Base-by-base conservation (phyloP, 306 rosid genomes). In the Vigna trinervia region DNA sequence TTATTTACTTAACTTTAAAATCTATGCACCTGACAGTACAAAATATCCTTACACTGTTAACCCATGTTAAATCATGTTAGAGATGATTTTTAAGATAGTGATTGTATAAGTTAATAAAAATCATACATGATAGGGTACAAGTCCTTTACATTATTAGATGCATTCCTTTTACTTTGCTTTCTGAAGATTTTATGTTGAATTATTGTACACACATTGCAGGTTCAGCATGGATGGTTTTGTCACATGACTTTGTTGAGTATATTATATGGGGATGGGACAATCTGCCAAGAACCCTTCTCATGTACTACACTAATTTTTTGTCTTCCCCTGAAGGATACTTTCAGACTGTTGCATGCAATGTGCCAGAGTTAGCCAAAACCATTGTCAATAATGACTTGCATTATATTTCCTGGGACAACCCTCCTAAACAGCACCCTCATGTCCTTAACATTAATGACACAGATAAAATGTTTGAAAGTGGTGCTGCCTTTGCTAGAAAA, bases 261-360 rank as follows among this genome's bases (percentile, higher is more conserved):
- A 76, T 89, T 10, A 56, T 95, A 4, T 89, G 91, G 97, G 99
- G 99, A 54, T 95, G 99, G 99, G 97, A 95, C 56, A 95, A 95
- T 81, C 90, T 95, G 17, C 99, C 99, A 3, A 88, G 97, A 81
- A 89, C 92, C 9, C 93, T 95, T 65, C 96, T 95, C 50, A 92
- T 92, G 99, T 95, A 95, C 88, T 95, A 95, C 85, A 7, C 94
- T 1, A 95, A 95, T 78, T 95, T 92, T 66, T 85, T 95, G 73
- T 95, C 99, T 32, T 92, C 99, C 12, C 97, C 99, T 0, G 99
- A 95, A 79, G 99, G 97, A 83, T 95, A 95, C 80, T 95, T 95
- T 66, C 99, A 95, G 69, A 95, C 99, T 9, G 97, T 92, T 30
- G 79, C 87, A 54, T 95, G 99, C 89, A 95, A 95, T 70, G 88